Evolutionary conservation across 2,329 filamentous ascomycete genomes (phyloP).

Genomic region (Pseudogymnoascus sp.): DNA sequence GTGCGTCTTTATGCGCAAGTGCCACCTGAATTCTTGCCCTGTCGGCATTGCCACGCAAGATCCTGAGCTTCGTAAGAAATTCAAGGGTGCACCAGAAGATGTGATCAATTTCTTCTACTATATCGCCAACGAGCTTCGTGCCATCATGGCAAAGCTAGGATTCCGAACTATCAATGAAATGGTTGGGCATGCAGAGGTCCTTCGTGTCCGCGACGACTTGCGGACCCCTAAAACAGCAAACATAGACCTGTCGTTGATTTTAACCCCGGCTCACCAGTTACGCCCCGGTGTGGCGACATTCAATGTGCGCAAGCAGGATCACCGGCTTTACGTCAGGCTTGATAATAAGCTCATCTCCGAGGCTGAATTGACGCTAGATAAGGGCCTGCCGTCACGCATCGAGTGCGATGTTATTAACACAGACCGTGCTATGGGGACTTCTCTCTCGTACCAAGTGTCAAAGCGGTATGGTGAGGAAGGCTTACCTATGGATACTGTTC

Average conservation of each 20-base stretch:
- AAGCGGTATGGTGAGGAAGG: constrained; percentile 85
- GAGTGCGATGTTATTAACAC: constrained; percentile 97
- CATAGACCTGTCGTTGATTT: constrained; percentile 84
- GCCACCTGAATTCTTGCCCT: constrained; percentile 66
- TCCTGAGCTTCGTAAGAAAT: constrained; percentile 89
- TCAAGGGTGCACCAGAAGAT: constrained; percentile 85
- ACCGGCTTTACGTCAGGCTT: constrained; percentile 82
- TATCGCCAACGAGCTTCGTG: constrained; percentile 87
- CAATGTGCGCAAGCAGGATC: constrained; percentile 96
- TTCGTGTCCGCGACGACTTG: constrained; percentile 82
- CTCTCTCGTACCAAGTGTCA: constrained; percentile 91
- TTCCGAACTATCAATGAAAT: constrained; percentile 96
- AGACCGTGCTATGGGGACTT: constrained; percentile 86
- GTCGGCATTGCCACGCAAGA: constrained; percentile 95
- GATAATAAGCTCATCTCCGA: constrained; percentile 98
- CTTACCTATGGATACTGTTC: constrained; percentile 84
- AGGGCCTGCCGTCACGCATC: constrained; percentile 84
- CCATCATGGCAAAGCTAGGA: constrained; percentile 93
- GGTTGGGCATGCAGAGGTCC: constrained; percentile 83
- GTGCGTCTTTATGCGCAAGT: constrained; percentile 89
- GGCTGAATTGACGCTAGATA: constrained; percentile 88
- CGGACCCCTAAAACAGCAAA: constrained; percentile 84
- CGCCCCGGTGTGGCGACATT: constrained; percentile 91
- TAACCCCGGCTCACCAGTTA: constrained; percentile 92
- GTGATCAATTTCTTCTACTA: constrained; percentile 99